Conservation (phyloP, 2,329 filamentous ascomycete genomes). For the Beauveria caledonica region DNA sequence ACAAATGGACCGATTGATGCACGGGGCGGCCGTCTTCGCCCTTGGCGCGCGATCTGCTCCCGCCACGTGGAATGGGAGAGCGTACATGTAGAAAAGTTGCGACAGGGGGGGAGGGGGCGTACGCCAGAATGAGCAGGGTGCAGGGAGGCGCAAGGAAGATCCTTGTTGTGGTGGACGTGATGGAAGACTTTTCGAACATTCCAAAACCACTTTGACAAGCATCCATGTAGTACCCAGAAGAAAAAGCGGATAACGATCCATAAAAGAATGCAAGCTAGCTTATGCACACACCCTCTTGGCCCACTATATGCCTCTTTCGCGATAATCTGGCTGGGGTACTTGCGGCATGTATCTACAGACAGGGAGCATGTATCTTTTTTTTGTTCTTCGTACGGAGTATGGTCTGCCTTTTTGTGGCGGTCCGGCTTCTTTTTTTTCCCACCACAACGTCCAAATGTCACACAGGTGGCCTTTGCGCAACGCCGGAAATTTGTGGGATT, state of each 20-base stretch:
- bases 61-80: conserved; percentile 7
- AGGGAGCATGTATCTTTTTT: conserved; percentile 1
- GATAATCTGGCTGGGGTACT: neutral
- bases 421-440: neutral
- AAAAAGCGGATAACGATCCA: neutral
- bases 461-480: no score
- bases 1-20: no score
- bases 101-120: neutral
- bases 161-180: neutral
- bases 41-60: conserved; percentile 5
- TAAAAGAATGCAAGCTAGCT: neutral
- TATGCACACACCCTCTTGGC: neutral
- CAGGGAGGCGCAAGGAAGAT: neutral
- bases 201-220: neutral
- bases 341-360: neutral
- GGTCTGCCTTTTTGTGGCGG: no score
- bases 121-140: neutral
- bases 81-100: no score
- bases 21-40: no score
- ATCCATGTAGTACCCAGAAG: neutral
- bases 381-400: no score
- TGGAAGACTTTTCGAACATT: conserved; percentile 11
- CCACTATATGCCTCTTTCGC: neutral
- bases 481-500: no score
- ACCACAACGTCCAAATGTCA: neutral